Percentiles rank a stretch among this genome's conserved stretches.
These are phyloP conservation scores for Isatis tinctoria DNA, from an alignment of 345 rosid genomes.

Conservation along the genomic window DNA sequence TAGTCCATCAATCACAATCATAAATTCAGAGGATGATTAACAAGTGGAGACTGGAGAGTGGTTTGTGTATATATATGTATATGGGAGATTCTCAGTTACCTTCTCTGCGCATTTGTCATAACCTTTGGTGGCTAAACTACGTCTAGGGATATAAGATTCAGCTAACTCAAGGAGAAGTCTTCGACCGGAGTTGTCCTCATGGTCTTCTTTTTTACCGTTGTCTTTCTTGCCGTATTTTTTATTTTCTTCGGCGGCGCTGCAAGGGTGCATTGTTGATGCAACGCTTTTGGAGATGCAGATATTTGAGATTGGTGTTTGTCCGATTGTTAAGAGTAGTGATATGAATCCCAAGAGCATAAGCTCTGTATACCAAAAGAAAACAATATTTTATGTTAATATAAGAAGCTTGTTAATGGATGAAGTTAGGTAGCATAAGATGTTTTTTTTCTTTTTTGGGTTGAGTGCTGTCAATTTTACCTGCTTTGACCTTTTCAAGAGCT, in stretches of 20 bases:
- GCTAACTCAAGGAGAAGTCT: constrained; percentile 47
- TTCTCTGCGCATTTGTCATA: constrained; percentile 45
- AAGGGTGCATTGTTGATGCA: constrained; percentile 69
- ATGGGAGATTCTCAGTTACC: constrained; percentile 27
- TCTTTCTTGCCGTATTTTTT: not conserved
- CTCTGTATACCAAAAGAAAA: constrained; percentile 27
- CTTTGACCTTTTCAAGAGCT: constrained; percentile 79
- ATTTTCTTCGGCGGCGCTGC: constrained; percentile 7
- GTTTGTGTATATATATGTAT: not conserved
- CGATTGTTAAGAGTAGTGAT: constrained; percentile 55
- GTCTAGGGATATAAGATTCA: constrained; percentile 36
- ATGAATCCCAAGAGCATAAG: constrained; percentile 80
- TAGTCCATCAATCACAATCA: not conserved
- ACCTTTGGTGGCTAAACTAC: constrained; percentile 45
- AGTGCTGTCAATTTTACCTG: constrained; percentile 39
- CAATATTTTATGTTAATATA: not conserved
- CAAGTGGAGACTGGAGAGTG: not conserved
- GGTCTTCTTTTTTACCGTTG: not conserved
- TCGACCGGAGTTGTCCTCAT: not conserved
- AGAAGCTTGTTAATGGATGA: not conserved
- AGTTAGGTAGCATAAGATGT: not conserved
- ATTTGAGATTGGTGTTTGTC: constrained; percentile 53
- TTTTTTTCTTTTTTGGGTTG: not conserved
- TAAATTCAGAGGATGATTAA: not conserved
- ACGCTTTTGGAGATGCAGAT: constrained; percentile 53